phyloP scores from a whole-genome alignment of 352 stramenopile genomes.

The Phytophthora macrochlamydospora region DNA sequence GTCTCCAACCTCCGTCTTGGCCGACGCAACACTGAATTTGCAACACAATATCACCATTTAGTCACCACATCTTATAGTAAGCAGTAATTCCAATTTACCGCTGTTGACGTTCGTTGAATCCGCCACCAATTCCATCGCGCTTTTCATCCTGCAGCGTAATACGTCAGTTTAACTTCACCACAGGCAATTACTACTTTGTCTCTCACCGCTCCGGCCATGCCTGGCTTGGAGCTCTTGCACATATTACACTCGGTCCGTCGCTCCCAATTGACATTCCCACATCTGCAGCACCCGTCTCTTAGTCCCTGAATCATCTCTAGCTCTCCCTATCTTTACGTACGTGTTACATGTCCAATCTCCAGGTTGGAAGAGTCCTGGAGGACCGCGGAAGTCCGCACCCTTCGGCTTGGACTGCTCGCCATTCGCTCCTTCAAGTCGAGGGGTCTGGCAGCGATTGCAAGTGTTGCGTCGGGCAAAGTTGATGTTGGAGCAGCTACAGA shows the following conservation, averaged over 20 bases:
- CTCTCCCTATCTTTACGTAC: constrained; percentile 34
- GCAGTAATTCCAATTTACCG: constrained; percentile 37
- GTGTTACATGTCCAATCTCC: constrained; percentile 85
- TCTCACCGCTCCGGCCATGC: constrained; percentile 60
- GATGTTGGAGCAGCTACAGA: constrained; percentile 75
- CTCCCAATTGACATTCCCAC: constrained; percentile 89
- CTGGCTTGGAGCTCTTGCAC: constrained; percentile 82
- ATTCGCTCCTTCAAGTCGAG: constrained; percentile 48
- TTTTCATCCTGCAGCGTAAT: constrained; percentile 63
- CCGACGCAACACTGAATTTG: constrained; percentile 56
- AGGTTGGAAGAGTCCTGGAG: constrained; percentile 78
- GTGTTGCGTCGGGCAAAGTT: constrained; percentile 83
- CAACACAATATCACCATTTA: constrained; percentile 9
- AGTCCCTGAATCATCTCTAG: not conserved
- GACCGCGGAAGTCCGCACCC: constrained; percentile 50
- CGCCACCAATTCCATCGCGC: constrained; percentile 75
- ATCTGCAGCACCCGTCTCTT: constrained; percentile 39
- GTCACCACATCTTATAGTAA: not conserved
- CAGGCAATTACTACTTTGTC: not conserved
- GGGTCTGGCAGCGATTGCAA: constrained; percentile 85
- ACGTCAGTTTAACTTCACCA: not conserved
- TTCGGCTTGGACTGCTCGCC: constrained; percentile 34
- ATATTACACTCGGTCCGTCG: constrained; percentile 87
- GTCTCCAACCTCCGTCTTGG: constrained; percentile 79
- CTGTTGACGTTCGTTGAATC: constrained; percentile 87